Evolutionary conservation across 2,329 filamentous ascomycete genomes (phyloP).

Genomic region (Diaporthe sp.): DNA sequence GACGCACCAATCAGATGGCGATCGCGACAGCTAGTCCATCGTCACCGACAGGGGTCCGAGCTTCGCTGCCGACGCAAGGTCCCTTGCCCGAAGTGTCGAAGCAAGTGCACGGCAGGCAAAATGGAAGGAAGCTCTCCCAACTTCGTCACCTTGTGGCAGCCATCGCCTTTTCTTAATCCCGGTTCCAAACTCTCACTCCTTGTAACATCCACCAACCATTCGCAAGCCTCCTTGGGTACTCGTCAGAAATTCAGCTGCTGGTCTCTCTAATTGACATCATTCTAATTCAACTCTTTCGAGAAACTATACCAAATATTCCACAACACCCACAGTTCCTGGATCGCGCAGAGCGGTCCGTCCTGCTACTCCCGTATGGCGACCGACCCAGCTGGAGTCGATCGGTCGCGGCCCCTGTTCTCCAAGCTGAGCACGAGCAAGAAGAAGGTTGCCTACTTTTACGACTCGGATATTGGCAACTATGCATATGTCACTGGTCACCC

Average conservation of each 20-base stretch:
- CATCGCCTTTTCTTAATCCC: constrained; percentile 5
- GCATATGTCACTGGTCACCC: constrained; percentile 97
- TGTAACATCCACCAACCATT: neutral
- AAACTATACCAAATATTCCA: neutral
- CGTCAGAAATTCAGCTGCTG: neutral
- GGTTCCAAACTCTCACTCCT: neutral
- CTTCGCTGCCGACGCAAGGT: constrained; percentile 4
- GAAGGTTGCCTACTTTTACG: constrained; percentile 98
- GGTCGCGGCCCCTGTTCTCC: constrained; percentile 62
- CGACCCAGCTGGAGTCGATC: constrained; percentile 53
- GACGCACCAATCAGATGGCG: constrained; percentile 4
- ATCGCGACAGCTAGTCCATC: constrained; percentile 21
- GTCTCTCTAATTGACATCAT: neutral
- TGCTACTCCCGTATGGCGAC: constrained; percentile 43
- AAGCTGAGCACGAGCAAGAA: constrained; percentile 67
- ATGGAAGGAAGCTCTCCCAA: constrained; percentile 20
- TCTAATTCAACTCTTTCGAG: too few relatives aligned
- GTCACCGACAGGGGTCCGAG: constrained; percentile 27
- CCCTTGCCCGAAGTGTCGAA: constrained; percentile 19
- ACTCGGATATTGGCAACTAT: constrained; percentile 98
- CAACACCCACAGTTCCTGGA: neutral
- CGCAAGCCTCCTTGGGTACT: neutral
- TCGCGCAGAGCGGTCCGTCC: neutral
- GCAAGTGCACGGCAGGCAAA: constrained; percentile 18
- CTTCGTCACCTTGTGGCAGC: constrained; percentile 8